Conservation (phyloP, 2,329 filamentous ascomycete genomes). For the Aureobasidium namibiae region DNA sequence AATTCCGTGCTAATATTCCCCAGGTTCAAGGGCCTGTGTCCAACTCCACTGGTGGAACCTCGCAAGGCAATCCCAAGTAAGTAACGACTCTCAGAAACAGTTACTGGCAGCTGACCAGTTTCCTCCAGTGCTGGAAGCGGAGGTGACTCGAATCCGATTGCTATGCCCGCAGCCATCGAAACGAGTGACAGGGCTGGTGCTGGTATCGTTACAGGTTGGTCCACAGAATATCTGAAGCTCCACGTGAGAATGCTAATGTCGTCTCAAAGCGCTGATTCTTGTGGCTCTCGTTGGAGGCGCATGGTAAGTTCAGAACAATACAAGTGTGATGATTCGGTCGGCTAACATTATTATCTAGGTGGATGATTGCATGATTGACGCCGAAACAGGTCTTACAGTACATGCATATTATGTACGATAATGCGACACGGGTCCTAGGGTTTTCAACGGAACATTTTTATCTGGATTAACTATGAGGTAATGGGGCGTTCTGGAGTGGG, state of each 20-base stretch:
- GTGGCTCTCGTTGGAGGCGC: constrained; percentile 46
- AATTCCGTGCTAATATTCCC: not conserved
- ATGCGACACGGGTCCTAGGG: not conserved
- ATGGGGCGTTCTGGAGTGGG: not conserved
- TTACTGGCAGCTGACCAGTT: constrained; percentile 17
- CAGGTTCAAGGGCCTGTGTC: constrained; percentile 35
- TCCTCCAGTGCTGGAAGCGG: constrained; percentile 28
- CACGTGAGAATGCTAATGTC: not conserved
- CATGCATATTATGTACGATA: not conserved
- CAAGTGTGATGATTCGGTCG: not conserved
- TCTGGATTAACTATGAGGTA: not conserved
- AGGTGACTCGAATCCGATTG: constrained; percentile 21
- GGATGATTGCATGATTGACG: constrained; percentile 8
- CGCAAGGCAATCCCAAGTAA: constrained; percentile 34
- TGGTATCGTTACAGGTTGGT: constrained; percentile 48
- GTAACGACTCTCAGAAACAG: constrained; percentile 27
- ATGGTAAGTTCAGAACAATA: constrained; percentile 14
- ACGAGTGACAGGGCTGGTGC: constrained; percentile 61
- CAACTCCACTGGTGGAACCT: constrained; percentile 45
- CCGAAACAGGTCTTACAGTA: not conserved
- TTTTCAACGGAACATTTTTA: not conserved
- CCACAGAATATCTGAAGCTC: not conserved
- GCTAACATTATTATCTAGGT: not conserved
- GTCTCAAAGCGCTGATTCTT: constrained; percentile 40
- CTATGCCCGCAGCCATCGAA: constrained; percentile 37